phyloP scores from a whole-genome alignment of 2,329 filamentous ascomycete species.

The Cladosporium sp. region DNA sequence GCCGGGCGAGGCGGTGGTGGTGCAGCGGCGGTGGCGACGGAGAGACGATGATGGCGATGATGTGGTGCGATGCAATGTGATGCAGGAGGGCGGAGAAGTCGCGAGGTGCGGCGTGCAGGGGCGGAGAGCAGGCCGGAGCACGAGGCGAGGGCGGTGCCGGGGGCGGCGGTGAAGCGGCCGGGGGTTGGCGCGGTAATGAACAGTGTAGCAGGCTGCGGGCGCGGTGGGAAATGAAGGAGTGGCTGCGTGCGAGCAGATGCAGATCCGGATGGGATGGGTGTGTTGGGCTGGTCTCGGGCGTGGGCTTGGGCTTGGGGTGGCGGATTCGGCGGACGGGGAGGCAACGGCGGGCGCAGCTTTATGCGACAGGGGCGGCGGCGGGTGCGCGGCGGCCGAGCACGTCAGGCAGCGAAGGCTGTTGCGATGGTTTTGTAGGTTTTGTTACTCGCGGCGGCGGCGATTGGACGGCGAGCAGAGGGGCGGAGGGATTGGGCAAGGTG shows the following conservation, averaged over 20 bases:
- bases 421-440: too few species aligned
- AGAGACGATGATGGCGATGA: background rate
- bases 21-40: background rate
- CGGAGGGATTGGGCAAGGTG: background rate
- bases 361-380: background rate
- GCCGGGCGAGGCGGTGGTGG: conserved; percentile 1
- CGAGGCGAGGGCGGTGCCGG: background rate
- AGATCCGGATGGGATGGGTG: conserved; percentile 2
- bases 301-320: conserved; percentile 1
- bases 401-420: background rate
- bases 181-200: conserved; percentile 9
- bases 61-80: conserved; percentile 4
- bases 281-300: background rate
- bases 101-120: background rate
- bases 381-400: too few species aligned
- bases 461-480: background rate
- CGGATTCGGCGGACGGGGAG: background rate
- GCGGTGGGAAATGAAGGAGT: conserved; percentile 11
- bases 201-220: conserved; percentile 6
- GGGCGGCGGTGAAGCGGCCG: background rate
- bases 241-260: conserved; percentile 2
- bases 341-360: conserved; percentile 1
- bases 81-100: conserved; percentile 4
- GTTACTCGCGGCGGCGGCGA: background rate
- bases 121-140: background rate